These are phyloP conservation scores for Penicillium hordei DNA, from an alignment of 2,329 filamentous ascomycete genomes.

Conservation along the genomic window DNA sequence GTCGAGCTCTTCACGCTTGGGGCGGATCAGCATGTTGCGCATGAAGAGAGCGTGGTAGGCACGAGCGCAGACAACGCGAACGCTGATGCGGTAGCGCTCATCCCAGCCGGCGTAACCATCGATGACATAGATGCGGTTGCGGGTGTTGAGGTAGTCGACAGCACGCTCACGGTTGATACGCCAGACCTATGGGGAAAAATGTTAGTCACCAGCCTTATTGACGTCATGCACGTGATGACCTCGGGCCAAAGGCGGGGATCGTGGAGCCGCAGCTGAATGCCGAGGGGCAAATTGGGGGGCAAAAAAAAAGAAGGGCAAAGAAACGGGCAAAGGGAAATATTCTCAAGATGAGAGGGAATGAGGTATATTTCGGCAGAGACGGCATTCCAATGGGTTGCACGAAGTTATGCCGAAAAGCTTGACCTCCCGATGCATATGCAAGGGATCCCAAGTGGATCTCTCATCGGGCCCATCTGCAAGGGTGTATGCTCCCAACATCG, in stretches of 20 bases:
- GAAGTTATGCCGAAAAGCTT: slow-evolving; percentile 26
- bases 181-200: slow-evolving; percentile 70
- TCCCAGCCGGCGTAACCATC: slow-evolving; percentile 99
- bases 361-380: background rate
- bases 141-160: slow-evolving; percentile 97
- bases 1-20: slow-evolving; percentile 84
- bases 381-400: slow-evolving; percentile 8
- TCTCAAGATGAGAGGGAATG: background rate
- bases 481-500: slow-evolving; percentile 12
- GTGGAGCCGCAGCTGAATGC: slow-evolving; percentile 8
- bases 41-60: slow-evolving; percentile 99
- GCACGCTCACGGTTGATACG: slow-evolving; percentile 99
- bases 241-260: slow-evolving; percentile 15
- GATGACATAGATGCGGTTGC: slow-evolving; percentile 97
- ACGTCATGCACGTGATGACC: slow-evolving; percentile 33
- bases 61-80: slow-evolving; percentile 96
- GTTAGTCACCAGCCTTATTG: slow-evolving; percentile 25
- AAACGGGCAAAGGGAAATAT: background rate
- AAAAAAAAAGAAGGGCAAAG: slow-evolving; percentile 3
- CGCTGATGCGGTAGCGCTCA: slow-evolving; percentile 94
- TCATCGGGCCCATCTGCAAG: slow-evolving; percentile 22
- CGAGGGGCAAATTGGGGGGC: background rate
- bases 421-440: slow-evolving; percentile 26
- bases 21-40: slow-evolving; percentile 99
- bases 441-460: slow-evolving; percentile 24